Evolutionary conservation across 2,329 filamentous ascomycete species (phyloP), one percentile per base, ranked within the genome.

Genomic region (Akanthomyces uredinophilus): DNA sequence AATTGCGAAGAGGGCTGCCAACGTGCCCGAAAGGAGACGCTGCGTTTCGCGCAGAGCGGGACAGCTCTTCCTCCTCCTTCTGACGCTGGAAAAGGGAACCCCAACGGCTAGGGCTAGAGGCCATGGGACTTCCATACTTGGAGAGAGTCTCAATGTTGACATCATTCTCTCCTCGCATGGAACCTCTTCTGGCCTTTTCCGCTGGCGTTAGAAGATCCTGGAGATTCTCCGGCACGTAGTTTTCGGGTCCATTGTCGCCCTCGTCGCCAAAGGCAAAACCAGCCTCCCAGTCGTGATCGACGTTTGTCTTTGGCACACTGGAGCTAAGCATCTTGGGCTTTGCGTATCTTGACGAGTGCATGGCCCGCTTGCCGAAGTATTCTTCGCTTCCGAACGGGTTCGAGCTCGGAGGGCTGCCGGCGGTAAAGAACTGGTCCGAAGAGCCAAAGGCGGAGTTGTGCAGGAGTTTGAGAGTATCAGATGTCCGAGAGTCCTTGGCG

Each of bases 211-310:
- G 74, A 16, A 89, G 78, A 64, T 89, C 86, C 67, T 87, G 85
- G 41, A 88, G 76, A 63, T 86, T 83, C 64, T 84, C 89, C 0
- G 94, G 95, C 11, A 98, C 81, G 69, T 95, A 91, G 53, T 77
- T 77, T 59, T 77, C 75, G 29, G 75, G 75, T 5, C 72, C 67
- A 44, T 74, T 75, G 61, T 77, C 75, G 46, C 56, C 59, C 70
- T 96, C 93, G 73, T 96, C 91, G 68, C 79, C 70, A 68, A 95
- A 94, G 35, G 88, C 84, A 69, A 96, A 95, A 61, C 84, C 81
- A 61, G 80, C 73, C 54, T 87, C 84, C 86, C 86, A 88, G 68
- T 88, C 86, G 61, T 80, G 80, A 66, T 88, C 85, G 29, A 84
- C 87, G 75, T 79, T 82, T 75, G 68, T 86, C 78, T 79, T 87